Conservation (phyloP, 176 grass and related monocot genomes). For the Olyra latifolia region DNA sequence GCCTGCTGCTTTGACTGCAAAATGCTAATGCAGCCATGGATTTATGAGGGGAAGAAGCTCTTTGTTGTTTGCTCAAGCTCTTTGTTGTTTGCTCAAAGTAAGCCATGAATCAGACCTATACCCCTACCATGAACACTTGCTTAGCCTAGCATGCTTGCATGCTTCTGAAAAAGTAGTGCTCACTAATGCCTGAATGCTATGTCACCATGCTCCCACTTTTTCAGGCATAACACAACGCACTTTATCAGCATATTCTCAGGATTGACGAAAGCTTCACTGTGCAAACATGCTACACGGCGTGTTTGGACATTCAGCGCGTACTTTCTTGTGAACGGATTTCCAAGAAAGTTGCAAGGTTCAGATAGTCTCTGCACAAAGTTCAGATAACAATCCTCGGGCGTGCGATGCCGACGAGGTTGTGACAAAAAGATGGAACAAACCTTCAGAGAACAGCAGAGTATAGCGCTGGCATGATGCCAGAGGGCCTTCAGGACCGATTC, state of each 20-base stretch:
- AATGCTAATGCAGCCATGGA: neutral
- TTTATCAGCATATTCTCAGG: neutral
- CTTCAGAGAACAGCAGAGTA: slow-evolving; percentile 91
- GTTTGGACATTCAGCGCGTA: neutral
- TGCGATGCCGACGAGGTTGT: neutral
- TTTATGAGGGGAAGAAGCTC: neutral
- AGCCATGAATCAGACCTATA: neutral
- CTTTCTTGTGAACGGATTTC: neutral
- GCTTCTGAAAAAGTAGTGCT: neutral
- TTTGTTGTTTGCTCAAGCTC: neutral
- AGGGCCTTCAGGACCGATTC: slow-evolving; percentile 57
- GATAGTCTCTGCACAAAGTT: neutral
- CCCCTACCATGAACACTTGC: neutral
- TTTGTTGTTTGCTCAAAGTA: neutral
- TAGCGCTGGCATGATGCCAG: slow-evolving; percentile 70
- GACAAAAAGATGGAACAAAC: slow-evolving; percentile 19
- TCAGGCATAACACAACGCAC: neutral
- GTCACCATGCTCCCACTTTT: neutral
- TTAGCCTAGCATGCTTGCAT: neutral
- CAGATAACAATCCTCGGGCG: neutral
- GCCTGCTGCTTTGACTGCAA: neutral
- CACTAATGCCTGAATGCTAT: neutral
- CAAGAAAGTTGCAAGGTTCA: neutral
- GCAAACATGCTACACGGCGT: neutral
- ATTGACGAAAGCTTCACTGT: neutral